Percentiles rank a stretch among this genome's conserved stretches.
These are phyloP conservation scores for Aspergillus taichungensis DNA, from an alignment of 495 filamentous ascomycete genomes.

Conservation along the genomic window DNA sequence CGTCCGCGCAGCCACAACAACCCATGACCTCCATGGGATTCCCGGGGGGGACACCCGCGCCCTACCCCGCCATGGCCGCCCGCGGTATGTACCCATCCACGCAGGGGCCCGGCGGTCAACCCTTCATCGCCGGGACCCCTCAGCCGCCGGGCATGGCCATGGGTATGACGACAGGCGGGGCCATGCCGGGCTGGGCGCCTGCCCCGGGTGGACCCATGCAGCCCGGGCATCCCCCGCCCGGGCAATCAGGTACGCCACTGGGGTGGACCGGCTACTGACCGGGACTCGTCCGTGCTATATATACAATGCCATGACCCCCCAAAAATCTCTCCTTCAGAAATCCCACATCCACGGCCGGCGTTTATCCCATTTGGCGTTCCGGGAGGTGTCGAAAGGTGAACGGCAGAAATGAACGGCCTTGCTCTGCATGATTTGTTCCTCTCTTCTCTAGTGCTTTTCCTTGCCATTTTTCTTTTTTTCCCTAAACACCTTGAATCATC, in stretches of 20 bases:
- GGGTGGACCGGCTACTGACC: conserved; percentile 38
- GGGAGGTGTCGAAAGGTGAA: no score
- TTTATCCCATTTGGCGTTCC: no score
- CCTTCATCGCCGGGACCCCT: conserved; percentile 31
- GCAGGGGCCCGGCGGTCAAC: conserved; percentile 30
- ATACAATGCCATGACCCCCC: no score
- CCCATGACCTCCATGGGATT: conserved; percentile 39
- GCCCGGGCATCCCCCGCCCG: conserved; percentile 35
- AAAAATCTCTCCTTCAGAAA: no score
- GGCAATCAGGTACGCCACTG: conserved; percentile 35
- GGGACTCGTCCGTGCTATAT: no score
- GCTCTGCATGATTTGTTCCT: no score
- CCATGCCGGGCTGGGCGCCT: conserved; percentile 34
- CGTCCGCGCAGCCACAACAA: conserved; percentile 52
- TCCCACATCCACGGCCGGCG: no score
- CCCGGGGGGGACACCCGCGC: conserved; percentile 26
- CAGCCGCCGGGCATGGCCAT: conserved; percentile 34
- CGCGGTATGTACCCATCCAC: conserved; percentile 36
- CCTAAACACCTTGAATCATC: conserved; percentile 20
- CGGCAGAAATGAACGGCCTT: not conserved
- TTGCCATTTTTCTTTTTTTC: conserved; percentile 17
- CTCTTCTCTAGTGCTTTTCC: conserved; percentile 6
- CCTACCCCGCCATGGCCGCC: conserved; percentile 29
- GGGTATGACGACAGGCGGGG: conserved; percentile 28
- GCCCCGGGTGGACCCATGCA: conserved; percentile 31